Evolutionary conservation across 495 filamentous ascomycete genomes (phyloP).

Genomic region (Chaetomium fimeti): DNA sequence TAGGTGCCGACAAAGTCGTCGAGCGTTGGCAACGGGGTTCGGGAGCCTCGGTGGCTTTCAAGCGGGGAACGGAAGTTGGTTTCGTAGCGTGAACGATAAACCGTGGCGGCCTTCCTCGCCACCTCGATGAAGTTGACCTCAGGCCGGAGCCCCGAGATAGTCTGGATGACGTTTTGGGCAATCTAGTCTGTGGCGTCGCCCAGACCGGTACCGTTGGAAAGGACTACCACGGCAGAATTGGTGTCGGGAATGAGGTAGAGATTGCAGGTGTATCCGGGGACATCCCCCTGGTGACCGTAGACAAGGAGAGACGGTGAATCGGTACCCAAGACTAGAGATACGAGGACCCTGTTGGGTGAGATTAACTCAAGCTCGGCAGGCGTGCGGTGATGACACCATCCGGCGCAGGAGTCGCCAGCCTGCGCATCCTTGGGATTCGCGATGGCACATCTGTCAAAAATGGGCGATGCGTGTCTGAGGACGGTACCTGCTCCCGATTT

Average conservation of each 20-base stretch:
- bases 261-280: background rate
- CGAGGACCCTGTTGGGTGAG: background rate
- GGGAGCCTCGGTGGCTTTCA: background rate
- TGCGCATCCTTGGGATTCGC: background rate
- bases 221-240: background rate
- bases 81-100: background rate
- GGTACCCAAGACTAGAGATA: background rate
- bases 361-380: background rate
- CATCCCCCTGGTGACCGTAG: background rate
- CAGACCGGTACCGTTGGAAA: background rate
- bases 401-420: background rate
- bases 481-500: background rate
- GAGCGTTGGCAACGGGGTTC: background rate
- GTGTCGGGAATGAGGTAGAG: background rate
- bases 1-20: background rate
- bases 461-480: background rate
- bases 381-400: background rate
- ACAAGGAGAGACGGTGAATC: background rate
- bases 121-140: background rate
- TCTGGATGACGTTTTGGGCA: background rate
- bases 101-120: background rate
- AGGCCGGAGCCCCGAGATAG: background rate
- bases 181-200: background rate
- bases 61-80: background rate
- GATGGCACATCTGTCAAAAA: background rate